These are phyloP conservation scores for Oryza nivara DNA, from an alignment of 176 grass and related monocot species.

Conservation along the genomic window DNA sequence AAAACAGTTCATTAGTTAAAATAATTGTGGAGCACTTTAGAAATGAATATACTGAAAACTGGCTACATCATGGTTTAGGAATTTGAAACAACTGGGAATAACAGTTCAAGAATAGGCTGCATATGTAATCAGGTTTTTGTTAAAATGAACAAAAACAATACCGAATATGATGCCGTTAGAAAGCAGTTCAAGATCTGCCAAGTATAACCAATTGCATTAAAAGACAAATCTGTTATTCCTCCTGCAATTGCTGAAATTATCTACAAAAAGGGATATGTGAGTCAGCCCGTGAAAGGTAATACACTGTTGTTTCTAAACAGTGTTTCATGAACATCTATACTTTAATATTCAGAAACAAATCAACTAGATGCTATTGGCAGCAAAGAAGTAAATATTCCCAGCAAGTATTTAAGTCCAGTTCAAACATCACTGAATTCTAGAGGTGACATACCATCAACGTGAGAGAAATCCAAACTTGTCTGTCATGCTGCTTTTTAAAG, in stretches of 20 bases:
- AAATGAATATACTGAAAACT: slow-evolving; percentile 3
- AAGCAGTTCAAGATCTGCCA: slow-evolving; percentile 96
- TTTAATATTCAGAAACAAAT: neutral
- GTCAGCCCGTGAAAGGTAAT: slow-evolving; percentile 24
- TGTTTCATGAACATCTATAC: neutral
- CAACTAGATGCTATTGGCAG: neutral
- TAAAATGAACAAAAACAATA: slow-evolving; percentile 53
- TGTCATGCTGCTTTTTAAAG: slow-evolving; percentile 81
- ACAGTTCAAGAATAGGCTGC: neutral
- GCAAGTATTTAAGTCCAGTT: neutral
- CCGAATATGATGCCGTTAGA: slow-evolving; percentile 94
- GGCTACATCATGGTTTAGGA: neutral
- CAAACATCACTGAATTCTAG: slow-evolving; percentile 33
- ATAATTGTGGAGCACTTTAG: slow-evolving; percentile 20
- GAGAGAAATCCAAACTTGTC: slow-evolving; percentile 89
- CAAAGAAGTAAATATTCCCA: neutral
- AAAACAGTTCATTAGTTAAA: slow-evolving; percentile 43
- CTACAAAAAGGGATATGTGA: slow-evolving; percentile 48
- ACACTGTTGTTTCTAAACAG: neutral
- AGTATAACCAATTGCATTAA: slow-evolving; percentile 80
- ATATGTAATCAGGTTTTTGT: neutral
- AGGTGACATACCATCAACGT: slow-evolving; percentile 74
- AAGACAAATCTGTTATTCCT: slow-evolving; percentile 90
- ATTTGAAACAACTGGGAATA: slow-evolving; percentile 16
- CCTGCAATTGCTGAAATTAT: slow-evolving; percentile 91